Evolutionary conservation across 345 rosid genomes (phyloP).

Genomic region (Ricinus communis): DNA sequence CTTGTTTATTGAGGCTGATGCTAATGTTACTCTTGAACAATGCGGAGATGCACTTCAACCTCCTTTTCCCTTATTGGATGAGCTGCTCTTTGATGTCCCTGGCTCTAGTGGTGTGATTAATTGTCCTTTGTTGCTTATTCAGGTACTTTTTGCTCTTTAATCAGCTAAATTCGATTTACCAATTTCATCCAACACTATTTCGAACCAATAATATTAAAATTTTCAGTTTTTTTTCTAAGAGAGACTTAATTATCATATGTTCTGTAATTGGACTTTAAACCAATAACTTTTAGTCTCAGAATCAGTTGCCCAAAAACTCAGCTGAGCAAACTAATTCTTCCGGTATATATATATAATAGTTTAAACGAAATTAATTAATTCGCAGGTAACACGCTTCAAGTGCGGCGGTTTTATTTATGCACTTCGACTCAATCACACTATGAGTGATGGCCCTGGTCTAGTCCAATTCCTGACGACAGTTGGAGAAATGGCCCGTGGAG

Average conservation of each 20-base stretch:
- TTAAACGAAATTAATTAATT: no score
- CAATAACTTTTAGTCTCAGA: no score
- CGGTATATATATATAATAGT: no score
- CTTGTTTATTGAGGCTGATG: slow-evolving; percentile 16
- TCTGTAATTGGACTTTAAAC: no score
- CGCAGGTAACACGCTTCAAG: slow-evolving; percentile 15
- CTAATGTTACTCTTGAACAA: slow-evolving; percentile 5
- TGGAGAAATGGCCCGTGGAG: slow-evolving; percentile 15
- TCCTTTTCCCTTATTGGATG: slow-evolving; percentile 7
- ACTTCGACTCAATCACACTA: slow-evolving; percentile 3
- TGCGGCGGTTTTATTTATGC: slow-evolving; percentile 19
- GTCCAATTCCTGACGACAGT: slow-evolving; percentile 13
- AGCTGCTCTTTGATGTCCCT: slow-evolving; percentile 8
- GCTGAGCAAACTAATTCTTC: no score
- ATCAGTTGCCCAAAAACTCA: no score
- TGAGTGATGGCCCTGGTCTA: slow-evolving; percentile 8
- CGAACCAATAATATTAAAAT: no score
- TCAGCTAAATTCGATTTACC: no score
- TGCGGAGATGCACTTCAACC: background rate
- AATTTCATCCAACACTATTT: no score
- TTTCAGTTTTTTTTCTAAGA: no score
- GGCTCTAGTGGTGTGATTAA: background rate
- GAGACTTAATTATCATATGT: no score
- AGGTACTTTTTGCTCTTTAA: background rate
- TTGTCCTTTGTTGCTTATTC: slow-evolving; percentile 13